Conservation (phyloP, 768 basidiomycete genomes). For the Suillus fuscotomentosus region DNA sequence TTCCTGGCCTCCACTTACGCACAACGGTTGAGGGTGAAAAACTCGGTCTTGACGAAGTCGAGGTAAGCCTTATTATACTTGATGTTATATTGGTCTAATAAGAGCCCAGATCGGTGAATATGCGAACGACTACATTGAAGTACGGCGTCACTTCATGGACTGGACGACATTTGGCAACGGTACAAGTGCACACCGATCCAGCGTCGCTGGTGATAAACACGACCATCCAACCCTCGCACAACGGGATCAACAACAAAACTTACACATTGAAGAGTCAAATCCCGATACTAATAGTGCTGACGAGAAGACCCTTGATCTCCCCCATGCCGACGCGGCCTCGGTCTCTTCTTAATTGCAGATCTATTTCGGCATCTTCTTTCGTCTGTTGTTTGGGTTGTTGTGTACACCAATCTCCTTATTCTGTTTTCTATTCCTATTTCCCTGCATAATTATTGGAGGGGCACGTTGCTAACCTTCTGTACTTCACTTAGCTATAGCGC, state of each 20-base stretch:
- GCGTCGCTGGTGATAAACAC: slow-evolving; percentile 36
- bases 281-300: not conserved
- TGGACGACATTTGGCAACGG: slow-evolving; percentile 37
- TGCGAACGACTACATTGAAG: slow-evolving; percentile 67
- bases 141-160: slow-evolving; percentile 63
- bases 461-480: not conserved
- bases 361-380: not conserved
- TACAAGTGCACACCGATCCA: slow-evolving; percentile 8
- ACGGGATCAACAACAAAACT: slow-evolving; percentile 1
- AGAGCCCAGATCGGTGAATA: slow-evolving; percentile 60
- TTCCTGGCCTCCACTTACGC: slow-evolving; percentile 58
- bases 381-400: not conserved
- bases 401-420: not conserved
- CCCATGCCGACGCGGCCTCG: not conserved
- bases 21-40: slow-evolving; percentile 55
- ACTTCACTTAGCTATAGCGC: not conserved
- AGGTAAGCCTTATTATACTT: slow-evolving; percentile 41
- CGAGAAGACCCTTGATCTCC: not conserved
- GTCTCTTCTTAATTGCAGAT: not conserved
- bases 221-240: slow-evolving; percentile 31
- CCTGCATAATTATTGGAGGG: not conserved
- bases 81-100: not conserved
- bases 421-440: not conserved
- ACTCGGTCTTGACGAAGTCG: slow-evolving; percentile 68
- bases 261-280: slow-evolving; percentile 12